These are phyloP conservation scores for Tolypocladium pustulatum DNA, from an alignment of 2,329 filamentous ascomycete species.

Conservation along the genomic window DNA sequence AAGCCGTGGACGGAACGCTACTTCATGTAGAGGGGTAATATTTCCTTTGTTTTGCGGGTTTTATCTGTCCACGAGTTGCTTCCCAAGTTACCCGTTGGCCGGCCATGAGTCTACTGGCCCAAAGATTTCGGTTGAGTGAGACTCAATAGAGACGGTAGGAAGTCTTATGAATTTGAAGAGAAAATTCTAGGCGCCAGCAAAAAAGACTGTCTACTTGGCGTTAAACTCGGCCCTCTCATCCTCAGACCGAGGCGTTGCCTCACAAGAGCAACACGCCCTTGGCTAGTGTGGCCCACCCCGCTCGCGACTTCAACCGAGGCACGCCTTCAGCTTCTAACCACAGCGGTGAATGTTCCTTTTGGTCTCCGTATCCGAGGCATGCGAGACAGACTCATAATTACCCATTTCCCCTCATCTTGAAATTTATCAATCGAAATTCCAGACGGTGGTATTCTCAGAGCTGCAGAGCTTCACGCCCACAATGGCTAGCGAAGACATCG, in stretches of 20 bases:
- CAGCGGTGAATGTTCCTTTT: background rate
- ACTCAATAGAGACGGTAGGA: background rate
- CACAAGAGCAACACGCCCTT: slow-evolving; percentile 10
- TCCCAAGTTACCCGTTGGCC: too few species aligned
- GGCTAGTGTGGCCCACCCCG: background rate
- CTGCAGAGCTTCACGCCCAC: background rate
- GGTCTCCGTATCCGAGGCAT: background rate
- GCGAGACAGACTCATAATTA: background rate
- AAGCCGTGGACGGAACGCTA: background rate
- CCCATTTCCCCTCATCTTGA: background rate
- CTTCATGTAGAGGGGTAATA: background rate
- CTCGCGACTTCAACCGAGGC: background rate
- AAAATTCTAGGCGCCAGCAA: background rate
- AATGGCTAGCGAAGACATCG: slow-evolving; percentile 24
- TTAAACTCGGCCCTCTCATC: background rate
- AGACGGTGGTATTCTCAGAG: background rate
- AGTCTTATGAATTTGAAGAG: background rate
- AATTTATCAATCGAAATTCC: too few species aligned
- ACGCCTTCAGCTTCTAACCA: background rate
- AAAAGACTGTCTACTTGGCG: background rate
- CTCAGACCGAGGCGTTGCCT: background rate
- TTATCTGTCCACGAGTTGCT: background rate
- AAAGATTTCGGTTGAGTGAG: background rate
- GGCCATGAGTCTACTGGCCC: background rate
- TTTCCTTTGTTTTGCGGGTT: background rate